These are phyloP conservation scores for Rhynchosporium graminicola DNA, from an alignment of 2,329 filamentous ascomycete species.

Conservation along the genomic window DNA sequence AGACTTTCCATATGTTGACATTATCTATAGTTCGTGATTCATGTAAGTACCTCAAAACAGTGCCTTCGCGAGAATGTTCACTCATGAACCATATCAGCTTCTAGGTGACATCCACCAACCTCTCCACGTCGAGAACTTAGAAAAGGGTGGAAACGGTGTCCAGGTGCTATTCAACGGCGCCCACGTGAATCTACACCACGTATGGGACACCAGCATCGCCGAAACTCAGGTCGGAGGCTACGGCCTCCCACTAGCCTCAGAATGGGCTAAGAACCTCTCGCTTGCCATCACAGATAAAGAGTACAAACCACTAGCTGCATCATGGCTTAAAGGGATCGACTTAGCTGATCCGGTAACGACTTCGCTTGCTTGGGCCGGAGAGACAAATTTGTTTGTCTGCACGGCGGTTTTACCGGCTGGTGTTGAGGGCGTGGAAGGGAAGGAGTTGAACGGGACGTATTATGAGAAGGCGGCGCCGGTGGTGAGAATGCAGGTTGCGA, in stretches of 20 bases:
- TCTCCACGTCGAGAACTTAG: slow-evolving; percentile 64
- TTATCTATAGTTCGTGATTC: slow-evolving; percentile 35
- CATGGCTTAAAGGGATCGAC: slow-evolving; percentile 60
- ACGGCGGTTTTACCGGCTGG: slow-evolving; percentile 63
- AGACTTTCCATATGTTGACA: slow-evolving; percentile 18
- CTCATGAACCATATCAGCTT: slow-evolving; percentile 51
- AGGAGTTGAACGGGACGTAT: slow-evolving; percentile 64
- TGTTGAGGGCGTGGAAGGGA: slow-evolving; percentile 54
- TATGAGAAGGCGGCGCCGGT: slow-evolving; percentile 64
- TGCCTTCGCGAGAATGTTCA: too few species aligned
- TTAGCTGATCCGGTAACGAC: slow-evolving; percentile 56
- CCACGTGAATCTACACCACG: slow-evolving; percentile 66
- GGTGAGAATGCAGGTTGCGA: slow-evolving; percentile 66
- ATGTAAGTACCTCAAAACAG: slow-evolving; percentile 35
- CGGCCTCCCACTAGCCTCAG: slow-evolving; percentile 50
- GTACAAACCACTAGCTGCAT: slow-evolving; percentile 50
- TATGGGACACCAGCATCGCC: slow-evolving; percentile 72
- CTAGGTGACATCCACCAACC: slow-evolving; percentile 71
- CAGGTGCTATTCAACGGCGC: slow-evolving; percentile 60
- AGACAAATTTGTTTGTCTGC: slow-evolving; percentile 64
- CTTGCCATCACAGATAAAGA: slow-evolving; percentile 56
- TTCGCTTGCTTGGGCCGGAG: slow-evolving; percentile 62
- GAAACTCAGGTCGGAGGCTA: slow-evolving; percentile 64
- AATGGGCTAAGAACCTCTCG: slow-evolving; percentile 59
- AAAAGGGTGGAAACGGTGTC: slow-evolving; percentile 68